phyloP scores from a whole-genome alignment of 2,329 filamentous ascomycete genomes.

The Byssothecium circinans region DNA sequence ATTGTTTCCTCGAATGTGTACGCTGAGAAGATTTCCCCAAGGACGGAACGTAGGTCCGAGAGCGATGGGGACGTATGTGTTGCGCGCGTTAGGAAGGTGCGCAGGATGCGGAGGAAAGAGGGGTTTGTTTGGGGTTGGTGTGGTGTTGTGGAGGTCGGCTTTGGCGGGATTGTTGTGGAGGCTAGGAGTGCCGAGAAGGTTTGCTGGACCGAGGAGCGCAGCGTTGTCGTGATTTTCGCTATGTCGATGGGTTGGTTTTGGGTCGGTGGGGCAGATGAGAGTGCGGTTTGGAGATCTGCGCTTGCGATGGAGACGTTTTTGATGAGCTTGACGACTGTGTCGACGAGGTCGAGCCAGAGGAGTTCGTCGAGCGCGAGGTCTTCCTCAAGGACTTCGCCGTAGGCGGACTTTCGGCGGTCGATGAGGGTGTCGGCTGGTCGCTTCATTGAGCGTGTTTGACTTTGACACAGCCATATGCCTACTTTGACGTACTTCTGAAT shows the following conservation, averaged over 20 bases:
- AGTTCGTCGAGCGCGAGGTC: conserved; percentile 63
- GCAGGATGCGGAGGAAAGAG: conserved; percentile 85
- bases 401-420: conserved; percentile 33
- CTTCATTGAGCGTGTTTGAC: conserved; percentile 67
- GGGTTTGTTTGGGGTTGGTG: conserved; percentile 55
- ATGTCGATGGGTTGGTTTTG: conserved; percentile 51
- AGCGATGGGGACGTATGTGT: conserved; percentile 81
- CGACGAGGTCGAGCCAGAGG: conserved; percentile 68
- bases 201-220: conserved; percentile 83
- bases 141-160: conserved; percentile 26
- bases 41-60: conserved; percentile 80
- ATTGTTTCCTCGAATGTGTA: conserved; percentile 96
- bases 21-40: conserved; percentile 88
- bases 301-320: conserved; percentile 51
- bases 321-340: conserved; percentile 60
- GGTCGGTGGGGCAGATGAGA: conserved; percentile 27
- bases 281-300: conserved; percentile 43
- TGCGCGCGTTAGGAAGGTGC: conserved; percentile 83
- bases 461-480: conserved; percentile 93
- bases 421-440: conserved; percentile 44
- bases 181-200: conserved; percentile 85
- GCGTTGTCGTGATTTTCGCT: conserved; percentile 64
- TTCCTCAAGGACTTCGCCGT: conserved; percentile 55
- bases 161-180: conserved; percentile 55
- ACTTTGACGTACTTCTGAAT: conserved; percentile 89